Evolutionary conservation across 2,329 filamentous ascomycete genomes (phyloP).

Genomic region (Dothistroma pini): DNA sequence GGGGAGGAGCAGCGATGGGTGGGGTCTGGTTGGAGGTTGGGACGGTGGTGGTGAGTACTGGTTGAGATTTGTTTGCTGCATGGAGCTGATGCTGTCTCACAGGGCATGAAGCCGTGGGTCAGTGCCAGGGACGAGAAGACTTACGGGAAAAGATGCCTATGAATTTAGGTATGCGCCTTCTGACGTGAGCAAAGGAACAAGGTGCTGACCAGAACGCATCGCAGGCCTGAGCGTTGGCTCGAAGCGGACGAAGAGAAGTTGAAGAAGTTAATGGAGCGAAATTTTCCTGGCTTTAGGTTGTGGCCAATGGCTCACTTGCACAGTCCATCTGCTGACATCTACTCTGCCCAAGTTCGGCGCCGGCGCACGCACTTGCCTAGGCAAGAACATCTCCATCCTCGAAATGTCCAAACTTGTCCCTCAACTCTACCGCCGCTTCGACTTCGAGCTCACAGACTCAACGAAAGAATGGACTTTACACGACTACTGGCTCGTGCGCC

Average conservation of each 20-base stretch:
- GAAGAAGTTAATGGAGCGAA: conserved; percentile 30
- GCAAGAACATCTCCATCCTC: conserved; percentile 26
- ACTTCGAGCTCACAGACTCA: conserved; percentile 23
- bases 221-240: conserved; percentile 22
- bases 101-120: conserved; percentile 35
- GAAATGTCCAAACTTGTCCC: conserved; percentile 33
- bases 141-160: conserved; percentile 26
- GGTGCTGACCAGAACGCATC: neutral
- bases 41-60: conserved; percentile 18
- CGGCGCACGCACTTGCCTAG: conserved; percentile 16
- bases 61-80: too few relatives aligned
- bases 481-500: conserved; percentile 19
- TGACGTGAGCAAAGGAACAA: neutral
- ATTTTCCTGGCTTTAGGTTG: conserved; percentile 9
- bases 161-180: conserved; percentile 2
- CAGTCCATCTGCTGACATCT: neutral
- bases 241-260: conserved; percentile 29
- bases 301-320: neutral
- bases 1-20: conserved; percentile 37
- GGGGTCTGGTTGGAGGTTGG: conserved; percentile 34
- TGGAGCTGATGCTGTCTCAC: too few relatives aligned
- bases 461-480: conserved; percentile 20
- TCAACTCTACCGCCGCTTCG: conserved; percentile 26
- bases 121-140: conserved; percentile 31
- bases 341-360: conserved; percentile 18